A percentile compares a stretch with the other conserved stretches of the same genome.
Conservation (phyloP, 164 flowering plant species). For the Stephania cephalantha region DNA sequence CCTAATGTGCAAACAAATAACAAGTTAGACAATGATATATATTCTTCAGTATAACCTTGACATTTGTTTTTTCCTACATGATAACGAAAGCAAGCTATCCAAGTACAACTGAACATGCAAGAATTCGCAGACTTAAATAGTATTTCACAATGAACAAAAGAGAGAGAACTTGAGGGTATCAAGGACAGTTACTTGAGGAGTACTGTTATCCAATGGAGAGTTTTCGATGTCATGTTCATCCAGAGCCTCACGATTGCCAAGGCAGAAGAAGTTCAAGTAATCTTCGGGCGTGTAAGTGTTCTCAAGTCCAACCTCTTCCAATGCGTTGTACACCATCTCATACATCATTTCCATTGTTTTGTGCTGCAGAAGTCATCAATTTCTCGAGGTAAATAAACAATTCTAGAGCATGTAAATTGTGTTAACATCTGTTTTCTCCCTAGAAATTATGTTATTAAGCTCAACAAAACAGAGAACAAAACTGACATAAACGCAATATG, state of each 20-base stretch:
- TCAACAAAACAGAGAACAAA: too few species aligned
- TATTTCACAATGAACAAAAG: not conserved
- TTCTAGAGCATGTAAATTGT: too few species aligned
- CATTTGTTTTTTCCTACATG: not conserved
- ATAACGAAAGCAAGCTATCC: not conserved
- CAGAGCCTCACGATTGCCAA: slow-evolving; percentile 74
- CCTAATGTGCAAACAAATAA: slow-evolving; percentile 29
- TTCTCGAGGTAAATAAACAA: not conserved
- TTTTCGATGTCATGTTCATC: slow-evolving; percentile 33
- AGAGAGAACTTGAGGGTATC: not conserved
- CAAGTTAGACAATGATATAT: not conserved
- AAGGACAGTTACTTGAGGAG: slow-evolving; percentile 52
- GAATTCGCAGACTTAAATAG: not conserved
- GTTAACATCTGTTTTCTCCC: too few species aligned
- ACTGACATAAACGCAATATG: too few species aligned
- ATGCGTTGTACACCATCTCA: slow-evolving; percentile 76
- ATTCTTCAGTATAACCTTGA: not conserved
- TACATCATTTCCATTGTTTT: slow-evolving; percentile 99
- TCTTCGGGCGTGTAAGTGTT: slow-evolving; percentile 65
- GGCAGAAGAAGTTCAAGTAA: slow-evolving; percentile 87
- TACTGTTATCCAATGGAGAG: slow-evolving; percentile 36
- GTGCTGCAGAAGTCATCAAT: slow-evolving; percentile 42
- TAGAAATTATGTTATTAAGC: too few species aligned
- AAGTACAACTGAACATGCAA: not conserved
- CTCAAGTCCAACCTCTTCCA: slow-evolving; percentile 87